Evolutionary conservation across 169 alveolate genomes (phyloP), one percentile per base, ranked within the genome.

Genomic region (Babesia bovis): DNA sequence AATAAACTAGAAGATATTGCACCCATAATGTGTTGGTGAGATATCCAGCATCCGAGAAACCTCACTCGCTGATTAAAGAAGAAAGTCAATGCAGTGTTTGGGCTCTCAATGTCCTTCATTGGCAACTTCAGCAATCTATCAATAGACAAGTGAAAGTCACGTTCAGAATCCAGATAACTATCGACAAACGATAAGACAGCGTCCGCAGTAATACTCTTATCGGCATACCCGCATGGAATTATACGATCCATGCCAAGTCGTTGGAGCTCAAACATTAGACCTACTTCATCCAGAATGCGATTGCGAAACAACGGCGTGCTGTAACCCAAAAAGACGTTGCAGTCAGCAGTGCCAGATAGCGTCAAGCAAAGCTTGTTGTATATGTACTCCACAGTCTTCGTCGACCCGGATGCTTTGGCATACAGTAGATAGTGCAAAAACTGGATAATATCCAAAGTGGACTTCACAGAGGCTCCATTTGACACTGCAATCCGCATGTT

Each of bases 1-100:
- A 63, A 52, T 32, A 49, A 7, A 13, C n/a, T 36, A 23, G 32
- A 21, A 41, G n/a, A 26, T 26, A 49, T 21, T 2, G 42, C 73
- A 23, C 60, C 73, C 1, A 63, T 28, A 53, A 63, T 13, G 4
- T 35, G 40, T 25, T 63, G 73, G 35, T 63, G 73, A n/a, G 61
- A 63, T 25, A 63, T 40, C 73, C 73, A 63, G 33, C 53, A 63
- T n/a, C 73, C 58, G 36, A 63, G 33, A 50, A 63, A 63, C 42
- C 51, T 45, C 2, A 63, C 12, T 10, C 73, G 58, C 51, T 42
- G 51, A 19, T 3, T 17, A 21, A 63, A 36, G 53, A 63, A 63
- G 51, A 44, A 45, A 23, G 32, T 0, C 3, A 63, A 26, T 13
- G 73, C 73, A 5, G 41, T 40, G 26, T 63, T 63, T 9, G 58